Conservation (phyloP, 805 yeast genomes). For the Metschnikowia peoriensis region DNA sequence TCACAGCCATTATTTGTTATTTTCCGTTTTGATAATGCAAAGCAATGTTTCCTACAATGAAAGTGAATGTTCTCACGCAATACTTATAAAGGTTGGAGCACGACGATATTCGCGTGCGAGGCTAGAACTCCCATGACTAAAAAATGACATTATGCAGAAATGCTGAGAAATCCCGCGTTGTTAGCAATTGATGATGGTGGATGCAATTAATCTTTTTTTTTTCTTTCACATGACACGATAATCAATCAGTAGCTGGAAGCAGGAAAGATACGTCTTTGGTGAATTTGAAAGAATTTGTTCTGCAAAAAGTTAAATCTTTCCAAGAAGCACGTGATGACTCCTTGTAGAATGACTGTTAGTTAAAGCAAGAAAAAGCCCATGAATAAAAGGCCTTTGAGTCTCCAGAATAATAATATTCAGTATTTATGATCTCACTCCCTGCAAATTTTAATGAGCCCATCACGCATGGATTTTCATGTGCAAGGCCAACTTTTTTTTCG, state of each 20-base stretch:
- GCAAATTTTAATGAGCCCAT: too few relatives aligned
- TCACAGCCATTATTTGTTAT: slow-evolving; percentile 57
- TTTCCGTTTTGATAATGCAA: neutral
- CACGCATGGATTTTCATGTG: neutral
- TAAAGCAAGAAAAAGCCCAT: too few relatives aligned
- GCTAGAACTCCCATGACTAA: neutral
- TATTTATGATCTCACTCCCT: neutral
- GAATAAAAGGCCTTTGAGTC: too few relatives aligned
- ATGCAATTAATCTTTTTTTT: neutral
- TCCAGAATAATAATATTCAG: too few relatives aligned
- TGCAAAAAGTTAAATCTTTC: too few relatives aligned
- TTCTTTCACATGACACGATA: neutral
- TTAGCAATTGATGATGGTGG: neutral
- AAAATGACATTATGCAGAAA: neutral
- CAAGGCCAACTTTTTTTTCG: neutral
- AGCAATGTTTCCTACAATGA: neutral
- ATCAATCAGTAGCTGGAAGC: too few relatives aligned
- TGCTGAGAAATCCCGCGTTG: neutral
- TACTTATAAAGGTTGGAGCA: neutral
- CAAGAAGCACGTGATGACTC: too few relatives aligned
- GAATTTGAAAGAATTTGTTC: too few relatives aligned
- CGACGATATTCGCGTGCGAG: neutral
- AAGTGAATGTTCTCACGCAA: neutral
- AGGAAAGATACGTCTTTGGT: too few relatives aligned
- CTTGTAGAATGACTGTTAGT: too few relatives aligned